Evolutionary conservation across 2,329 filamentous ascomycete genomes (phyloP).

Genomic region (Parastagonospora avenae): DNA sequence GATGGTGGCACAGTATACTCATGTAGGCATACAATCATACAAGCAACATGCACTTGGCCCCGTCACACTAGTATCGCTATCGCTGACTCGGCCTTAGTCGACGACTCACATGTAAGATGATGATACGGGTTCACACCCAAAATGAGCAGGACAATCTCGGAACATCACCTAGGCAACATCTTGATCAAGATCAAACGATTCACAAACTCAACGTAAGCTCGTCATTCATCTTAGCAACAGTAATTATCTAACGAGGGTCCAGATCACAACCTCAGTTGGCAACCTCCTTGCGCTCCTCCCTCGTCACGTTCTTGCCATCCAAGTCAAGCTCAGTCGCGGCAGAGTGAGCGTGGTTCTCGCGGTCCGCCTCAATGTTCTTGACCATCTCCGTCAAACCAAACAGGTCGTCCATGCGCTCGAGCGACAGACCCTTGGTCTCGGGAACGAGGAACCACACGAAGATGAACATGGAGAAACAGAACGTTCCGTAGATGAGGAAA

Average conservation of each 20-base stretch:
- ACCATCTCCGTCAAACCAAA: constrained; percentile 64
- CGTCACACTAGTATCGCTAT: too few relatives aligned
- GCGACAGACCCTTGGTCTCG: constrained; percentile 69
- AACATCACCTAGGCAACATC: too few relatives aligned
- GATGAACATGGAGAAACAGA: constrained; percentile 68
- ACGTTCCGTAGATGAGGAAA: constrained; percentile 71
- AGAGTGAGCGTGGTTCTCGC: constrained; percentile 27
- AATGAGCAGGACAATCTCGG: too few relatives aligned
- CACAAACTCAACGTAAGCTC: too few relatives aligned
- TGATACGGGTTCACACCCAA: too few relatives aligned
- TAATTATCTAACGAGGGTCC: background rate
- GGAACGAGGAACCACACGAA: constrained; percentile 73
- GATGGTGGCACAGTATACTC: too few relatives aligned
- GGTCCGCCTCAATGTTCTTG: constrained; percentile 40
- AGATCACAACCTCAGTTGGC: constrained; percentile 6
- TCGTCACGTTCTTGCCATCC: constrained; percentile 34
- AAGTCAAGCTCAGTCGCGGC: constrained; percentile 29
- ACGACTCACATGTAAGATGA: too few relatives aligned
- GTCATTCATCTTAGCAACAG: too few relatives aligned
- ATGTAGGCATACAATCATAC: too few relatives aligned
- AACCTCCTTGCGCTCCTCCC: constrained; percentile 37
- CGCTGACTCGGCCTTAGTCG: too few relatives aligned
- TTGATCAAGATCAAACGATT: too few relatives aligned
- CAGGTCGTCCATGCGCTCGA: constrained; percentile 70
- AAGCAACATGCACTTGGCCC: too few relatives aligned